Base-by-base conservation (phyloP, 352 stramenopile genomes). In the Pythium volutum region DNA sequence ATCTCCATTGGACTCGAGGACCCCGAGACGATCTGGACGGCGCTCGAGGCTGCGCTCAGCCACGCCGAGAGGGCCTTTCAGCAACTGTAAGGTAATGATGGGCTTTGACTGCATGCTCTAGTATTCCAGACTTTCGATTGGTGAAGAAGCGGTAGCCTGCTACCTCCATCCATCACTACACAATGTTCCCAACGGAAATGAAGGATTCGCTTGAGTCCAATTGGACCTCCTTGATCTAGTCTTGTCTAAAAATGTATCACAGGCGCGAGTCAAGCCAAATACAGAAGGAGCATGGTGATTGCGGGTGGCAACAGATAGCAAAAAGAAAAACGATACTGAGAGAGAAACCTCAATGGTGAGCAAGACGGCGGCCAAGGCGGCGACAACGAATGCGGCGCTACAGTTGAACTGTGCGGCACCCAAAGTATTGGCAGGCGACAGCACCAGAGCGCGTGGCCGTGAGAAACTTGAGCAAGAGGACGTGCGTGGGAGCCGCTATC, bases 1-100 rank as follows among this genome's bases (percentile, higher is more conserved):
- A 87, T 98, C 63, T 94, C 89, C 3, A 85, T 98, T 53, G 94
- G 94, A 11, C 71, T 97, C 20, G 94, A 98, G 71, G 75, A 91
- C 29, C 59, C 67, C 14, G 87, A 97, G 43, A 65, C 77, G 11
- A 71, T 98, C 36, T 91, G 88, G 76, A 45, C 66, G 8, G 76
- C 70, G 57, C 70, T 94, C 29, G 64, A 81, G 25, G 55, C 63
- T n/a, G 85, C 87, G 8, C 66, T 95, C 6, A 53, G 67, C 12
- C 38, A 60, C 39, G 68, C 66, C n/a, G 34, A 68, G 36, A 36
- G 46, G 34, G 51, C 45, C 23, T 55, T 67, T 23, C 52, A 60
- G 51, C 51, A 67, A 45, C 16, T 29, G 55, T 43, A 45, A 38
- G 23, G 31, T 11, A 36, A 11, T 11, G 31, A 8, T 26, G 42